phyloP scores from a whole-genome alignment of 495 filamentous ascomycete species.

The Ascobolus immersus region DNA sequence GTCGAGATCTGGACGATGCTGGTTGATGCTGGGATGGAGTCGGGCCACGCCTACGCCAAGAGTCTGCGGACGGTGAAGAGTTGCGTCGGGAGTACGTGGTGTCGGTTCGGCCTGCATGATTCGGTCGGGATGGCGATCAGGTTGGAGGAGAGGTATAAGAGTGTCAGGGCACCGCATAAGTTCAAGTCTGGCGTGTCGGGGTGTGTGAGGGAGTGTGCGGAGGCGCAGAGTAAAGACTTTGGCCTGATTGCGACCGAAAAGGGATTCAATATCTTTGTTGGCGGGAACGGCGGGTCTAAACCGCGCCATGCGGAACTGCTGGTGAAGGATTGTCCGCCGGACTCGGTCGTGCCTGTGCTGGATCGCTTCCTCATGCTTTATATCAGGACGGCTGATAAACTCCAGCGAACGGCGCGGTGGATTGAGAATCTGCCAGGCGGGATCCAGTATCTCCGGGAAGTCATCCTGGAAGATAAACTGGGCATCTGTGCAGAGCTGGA shows the following conservation, averaged over 20 bases:
- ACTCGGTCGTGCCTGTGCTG: constrained; percentile 62
- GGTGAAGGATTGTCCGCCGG: constrained; percentile 67
- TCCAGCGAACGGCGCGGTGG: constrained; percentile 86
- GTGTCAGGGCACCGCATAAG: constrained; percentile 72
- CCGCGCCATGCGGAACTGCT: constrained; percentile 70
- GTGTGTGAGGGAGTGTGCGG: constrained; percentile 82
- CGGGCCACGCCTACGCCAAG: constrained; percentile 86
- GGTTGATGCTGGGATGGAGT: constrained; percentile 80
- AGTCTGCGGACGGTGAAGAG: constrained; percentile 77
- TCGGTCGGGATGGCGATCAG: constrained; percentile 92
- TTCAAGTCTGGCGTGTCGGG: constrained; percentile 83
- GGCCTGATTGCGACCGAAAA: constrained; percentile 87
- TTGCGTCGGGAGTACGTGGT: constrained; percentile 91
- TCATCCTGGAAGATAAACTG: constrained; percentile 69
- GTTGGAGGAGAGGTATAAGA: constrained; percentile 86
- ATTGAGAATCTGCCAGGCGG: constrained; percentile 70
- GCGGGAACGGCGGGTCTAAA: constrained; percentile 75
- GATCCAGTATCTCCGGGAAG: constrained; percentile 57
- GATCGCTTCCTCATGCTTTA: constrained; percentile 93
- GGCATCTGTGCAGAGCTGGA: constrained; percentile 74
- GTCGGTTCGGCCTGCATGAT: constrained; percentile 76
- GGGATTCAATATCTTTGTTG: constrained; percentile 87
- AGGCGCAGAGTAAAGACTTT: constrained; percentile 94
- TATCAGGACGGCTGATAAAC: constrained; percentile 84
- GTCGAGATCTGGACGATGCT: constrained; percentile 69